phyloP scores from a whole-genome alignment of 441 rosid genomes.

The Pelargonium cotyledonis region DNA sequence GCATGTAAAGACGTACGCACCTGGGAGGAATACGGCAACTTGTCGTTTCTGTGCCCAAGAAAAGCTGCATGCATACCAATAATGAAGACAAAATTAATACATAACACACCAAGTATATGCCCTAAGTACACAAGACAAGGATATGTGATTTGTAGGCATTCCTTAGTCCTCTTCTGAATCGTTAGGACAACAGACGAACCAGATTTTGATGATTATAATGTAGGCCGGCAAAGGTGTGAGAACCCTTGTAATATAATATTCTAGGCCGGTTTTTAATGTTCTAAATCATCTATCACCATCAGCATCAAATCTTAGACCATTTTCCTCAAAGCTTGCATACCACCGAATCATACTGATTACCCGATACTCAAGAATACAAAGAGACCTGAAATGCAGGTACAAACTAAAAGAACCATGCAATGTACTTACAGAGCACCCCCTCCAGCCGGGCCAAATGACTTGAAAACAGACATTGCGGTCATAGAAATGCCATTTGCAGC shows the following conservation, averaged over 20 bases:
- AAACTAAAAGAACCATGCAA: background rate
- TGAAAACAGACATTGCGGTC: constrained; percentile 70
- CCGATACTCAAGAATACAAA: background rate
- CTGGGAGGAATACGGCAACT: constrained; percentile 31
- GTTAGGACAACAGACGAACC: too few species aligned
- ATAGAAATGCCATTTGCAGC: constrained; percentile 73
- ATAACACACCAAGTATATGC: background rate
- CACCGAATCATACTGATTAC: background rate
- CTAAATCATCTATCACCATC: too few species aligned
- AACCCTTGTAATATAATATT: too few species aligned
- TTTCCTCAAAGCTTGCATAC: too few species aligned
- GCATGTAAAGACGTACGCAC: constrained; percentile 10
- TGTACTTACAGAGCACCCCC: constrained; percentile 51
- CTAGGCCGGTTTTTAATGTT: too few species aligned
- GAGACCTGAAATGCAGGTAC: background rate
- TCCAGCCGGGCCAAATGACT: constrained; percentile 72
- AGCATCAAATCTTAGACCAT: too few species aligned
- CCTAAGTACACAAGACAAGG: too few species aligned
- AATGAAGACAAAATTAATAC: background rate
- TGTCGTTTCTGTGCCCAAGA: constrained; percentile 42
- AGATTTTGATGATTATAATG: too few species aligned
- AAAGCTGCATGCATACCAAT: constrained; percentile 23
- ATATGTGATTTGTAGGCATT: too few species aligned
- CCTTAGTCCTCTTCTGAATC: too few species aligned
- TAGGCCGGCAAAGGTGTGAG: too few species aligned